Evolutionary conservation across 1,139 yeast species (phyloP), one percentile per base, ranked within the genome.

Genomic region (Magnusiomyces starmeri): DNA sequence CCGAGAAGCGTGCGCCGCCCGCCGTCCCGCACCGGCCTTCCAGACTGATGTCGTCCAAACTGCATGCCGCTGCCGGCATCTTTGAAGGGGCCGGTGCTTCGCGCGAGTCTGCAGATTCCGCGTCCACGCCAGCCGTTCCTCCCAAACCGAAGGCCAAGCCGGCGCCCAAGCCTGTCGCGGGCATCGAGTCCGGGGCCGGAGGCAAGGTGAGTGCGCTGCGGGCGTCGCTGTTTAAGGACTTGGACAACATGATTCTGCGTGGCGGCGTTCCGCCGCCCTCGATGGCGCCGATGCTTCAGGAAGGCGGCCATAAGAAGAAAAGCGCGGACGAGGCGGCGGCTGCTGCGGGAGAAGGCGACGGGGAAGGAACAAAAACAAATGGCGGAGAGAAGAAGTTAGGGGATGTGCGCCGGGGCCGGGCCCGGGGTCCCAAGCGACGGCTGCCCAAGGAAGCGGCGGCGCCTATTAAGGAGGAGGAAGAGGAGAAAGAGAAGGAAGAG

Each of bases 391-490:
- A 48, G 47, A 48, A 49, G 27, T 26, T 41, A 16, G 47, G 60
- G 2, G 76, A 74, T 56, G 64, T 67, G 1, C 71, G 79, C 59
- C 70, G 72, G 54, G 69, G 75, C 27, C 76, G 95, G 59, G 82
- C 83, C 0, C 80, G 72, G 59, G 96, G 95, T 0, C 96, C 96
- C 25, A 90, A 92, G 0, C 79, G 94, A 55, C 79, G 83, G 59
- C 71, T 87, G 49, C 96, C 96, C 1, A 77, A 18, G 18, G 37
- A 32, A 18, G 37, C 77, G 71, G 60, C 59, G 37, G 70, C 69
- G 7, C 29, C 29, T 7, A n/a, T 41, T 7, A 22, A 26, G 22
- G 20, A 16, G 26, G 35, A 42, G 29, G 27, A 14, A 22, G n/a
- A n/a, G 25, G n/a, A 22, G 8, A 8, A n/a, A 3, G n/a, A 22